phyloP scores from a whole-genome alignment of 1,284 basidiomycete genomes.

The Trametes versicolor region DNA sequence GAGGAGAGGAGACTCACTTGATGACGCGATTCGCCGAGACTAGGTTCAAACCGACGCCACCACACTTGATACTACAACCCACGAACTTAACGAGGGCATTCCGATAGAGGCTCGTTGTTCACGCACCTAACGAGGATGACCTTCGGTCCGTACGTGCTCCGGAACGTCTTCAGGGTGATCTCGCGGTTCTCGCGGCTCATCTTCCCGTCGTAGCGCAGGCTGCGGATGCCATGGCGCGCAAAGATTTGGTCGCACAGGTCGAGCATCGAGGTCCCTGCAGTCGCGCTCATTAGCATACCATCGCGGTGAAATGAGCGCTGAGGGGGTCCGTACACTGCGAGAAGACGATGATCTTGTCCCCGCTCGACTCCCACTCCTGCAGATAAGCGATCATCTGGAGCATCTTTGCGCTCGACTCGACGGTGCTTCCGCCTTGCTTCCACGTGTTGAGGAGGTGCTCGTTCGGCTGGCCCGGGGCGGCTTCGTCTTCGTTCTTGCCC shows the following conservation, averaged over 20 bases:
- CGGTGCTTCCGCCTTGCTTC: conserved; percentile 62
- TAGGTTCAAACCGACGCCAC: conserved; percentile 74
- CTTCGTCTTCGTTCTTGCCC: conserved; percentile 5
- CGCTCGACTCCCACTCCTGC: conserved; percentile 65
- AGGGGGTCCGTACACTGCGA: conserved; percentile 64
- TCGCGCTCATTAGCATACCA: conserved; percentile 1
- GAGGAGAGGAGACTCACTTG: conserved; percentile 54
- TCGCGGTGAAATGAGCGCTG: neutral
- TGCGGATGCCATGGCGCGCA: conserved; percentile 64
- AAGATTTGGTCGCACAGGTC: conserved; percentile 69
- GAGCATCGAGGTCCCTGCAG: conserved; percentile 75
- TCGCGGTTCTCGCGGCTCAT: conserved; percentile 67
- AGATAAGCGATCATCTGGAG: conserved; percentile 60
- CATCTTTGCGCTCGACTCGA: conserved; percentile 78
- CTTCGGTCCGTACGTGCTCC: conserved; percentile 60
- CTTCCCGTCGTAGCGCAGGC: conserved; percentile 69
- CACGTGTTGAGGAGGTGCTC: conserved; percentile 58
- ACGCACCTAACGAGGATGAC: conserved; percentile 70
- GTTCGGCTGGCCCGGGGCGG: conserved; percentile 44
- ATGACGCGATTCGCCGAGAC: conserved; percentile 73
- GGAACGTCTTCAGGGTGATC: conserved; percentile 58
- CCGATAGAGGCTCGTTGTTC: neutral
- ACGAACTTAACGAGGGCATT: neutral
- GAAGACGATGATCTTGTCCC: conserved; percentile 76
- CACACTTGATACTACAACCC: conserved; percentile 63